Evolutionary conservation across 1,284 basidiomycete species (phyloP).

Genomic region (Volvariella volvacea): DNA sequence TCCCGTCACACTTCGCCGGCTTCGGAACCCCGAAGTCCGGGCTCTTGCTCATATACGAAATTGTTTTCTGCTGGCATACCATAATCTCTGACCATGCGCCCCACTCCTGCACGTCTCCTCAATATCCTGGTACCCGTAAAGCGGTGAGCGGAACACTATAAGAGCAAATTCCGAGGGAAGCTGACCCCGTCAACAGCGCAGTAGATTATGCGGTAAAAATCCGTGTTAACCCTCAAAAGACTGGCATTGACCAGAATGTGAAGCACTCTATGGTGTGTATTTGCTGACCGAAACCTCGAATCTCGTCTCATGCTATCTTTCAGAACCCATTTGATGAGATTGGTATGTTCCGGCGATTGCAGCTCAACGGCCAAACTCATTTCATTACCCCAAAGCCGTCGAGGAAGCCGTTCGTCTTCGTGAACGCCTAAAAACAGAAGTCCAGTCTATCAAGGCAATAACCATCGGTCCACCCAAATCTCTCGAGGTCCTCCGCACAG

Average conservation of each 20-base stretch:
- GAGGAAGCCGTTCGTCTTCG: slow-evolving; percentile 95
- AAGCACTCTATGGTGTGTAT: slow-evolving; percentile 91
- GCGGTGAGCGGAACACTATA: slow-evolving; percentile 30
- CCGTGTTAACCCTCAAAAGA: slow-evolving; percentile 87
- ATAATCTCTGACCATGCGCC: too few species aligned
- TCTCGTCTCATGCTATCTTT: neutral
- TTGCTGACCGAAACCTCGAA: neutral
- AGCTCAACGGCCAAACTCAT: neutral
- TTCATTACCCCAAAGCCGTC: slow-evolving; percentile 56
- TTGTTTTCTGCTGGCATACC: too few species aligned
- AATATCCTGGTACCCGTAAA: slow-evolving; percentile 93
- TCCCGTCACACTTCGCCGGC: too few species aligned
- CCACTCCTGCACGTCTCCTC: slow-evolving; percentile 44
- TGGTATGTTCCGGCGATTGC: slow-evolving; percentile 45
- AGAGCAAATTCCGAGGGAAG: neutral
- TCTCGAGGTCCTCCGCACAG: slow-evolving; percentile 88
- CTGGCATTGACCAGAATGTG: slow-evolving; percentile 89
- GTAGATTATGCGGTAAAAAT: slow-evolving; percentile 91
- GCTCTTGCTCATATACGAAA: too few species aligned
- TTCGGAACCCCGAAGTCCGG: too few species aligned
- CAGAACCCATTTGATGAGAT: slow-evolving; percentile 98
- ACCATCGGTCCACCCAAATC: slow-evolving; percentile 92
- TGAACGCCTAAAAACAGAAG: slow-evolving; percentile 70
- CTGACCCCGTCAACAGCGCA: slow-evolving; percentile 36
- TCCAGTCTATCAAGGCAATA: slow-evolving; percentile 85